These are phyloP conservation scores for Leptographium procerum DNA, from an alignment of 2,329 filamentous ascomycete genomes.

Conservation along the genomic window DNA sequence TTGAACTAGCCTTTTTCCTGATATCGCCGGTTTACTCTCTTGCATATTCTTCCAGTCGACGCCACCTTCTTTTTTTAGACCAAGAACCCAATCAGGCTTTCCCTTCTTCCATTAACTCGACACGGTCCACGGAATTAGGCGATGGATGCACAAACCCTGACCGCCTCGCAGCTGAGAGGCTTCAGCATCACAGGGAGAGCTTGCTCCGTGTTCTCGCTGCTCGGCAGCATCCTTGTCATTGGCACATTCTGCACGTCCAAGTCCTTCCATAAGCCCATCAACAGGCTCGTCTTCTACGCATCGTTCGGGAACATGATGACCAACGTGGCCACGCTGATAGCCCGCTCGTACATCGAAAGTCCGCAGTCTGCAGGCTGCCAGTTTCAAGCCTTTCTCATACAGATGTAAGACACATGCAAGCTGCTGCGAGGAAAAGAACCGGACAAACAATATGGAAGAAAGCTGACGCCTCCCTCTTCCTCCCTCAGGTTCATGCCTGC, in stretches of 20 bases:
- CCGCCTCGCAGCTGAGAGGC: slow-evolving; percentile 31
- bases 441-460: background rate
- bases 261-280: slow-evolving; percentile 76
- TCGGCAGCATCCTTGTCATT: slow-evolving; percentile 62
- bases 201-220: slow-evolving; percentile 58
- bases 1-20: no score
- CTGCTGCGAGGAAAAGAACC: background rate
- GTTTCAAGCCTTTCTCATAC: slow-evolving; percentile 68
- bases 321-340: slow-evolving; percentile 67
- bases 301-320: slow-evolving; percentile 70
- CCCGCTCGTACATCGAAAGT: slow-evolving; percentile 43
- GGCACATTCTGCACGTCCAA: slow-evolving; percentile 56
- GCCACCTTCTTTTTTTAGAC: no score
- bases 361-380: slow-evolving; percentile 47
- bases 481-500: slow-evolving; percentile 62
- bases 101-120: no score
- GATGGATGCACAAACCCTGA: slow-evolving; percentile 10
- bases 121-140: background rate
- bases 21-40: no score
- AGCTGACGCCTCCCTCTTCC: background rate
- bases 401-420: slow-evolving; percentile 57
- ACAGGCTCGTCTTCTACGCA: slow-evolving; percentile 73
- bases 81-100: background rate
- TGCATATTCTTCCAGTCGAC: no score
- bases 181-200: slow-evolving; percentile 55